Evolutionary conservation across 441 rosid genomes (phyloP), one percentile per base, ranked within the genome.

Genomic region (Adansonia madagascariensis): DNA sequence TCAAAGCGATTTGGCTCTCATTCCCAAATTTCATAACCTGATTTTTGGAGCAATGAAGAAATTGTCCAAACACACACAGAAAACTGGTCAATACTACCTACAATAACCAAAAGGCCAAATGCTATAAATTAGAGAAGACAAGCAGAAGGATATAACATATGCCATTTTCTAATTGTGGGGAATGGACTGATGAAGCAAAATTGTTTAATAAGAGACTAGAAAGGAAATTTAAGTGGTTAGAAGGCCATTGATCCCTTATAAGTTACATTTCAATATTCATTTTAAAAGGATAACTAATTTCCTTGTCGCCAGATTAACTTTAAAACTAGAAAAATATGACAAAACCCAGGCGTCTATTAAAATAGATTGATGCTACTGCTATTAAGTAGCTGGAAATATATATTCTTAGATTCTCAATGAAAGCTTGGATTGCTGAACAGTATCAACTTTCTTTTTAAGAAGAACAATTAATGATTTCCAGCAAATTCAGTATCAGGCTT

Each of bases 21-120:
- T 91, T 93, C 73, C 98, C 99, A 81, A 91, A 97, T 85, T 94
- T 97, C 94, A 92, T 88, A 68, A 94, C 97, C 99, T 97, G 75
- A 73, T 71, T 68, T 71, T 46, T 8, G 18, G 52, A 59, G 53
- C 65, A n/a, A 65, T n/a, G 43, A 57, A 68, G 12, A 74, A 35
- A 46, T 59, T n/a, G 47, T 12, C 31, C 67, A 63, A 27, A 35
- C 39, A 46, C 15, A 67, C 27, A 46, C 11, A 59, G 44, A 43
- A 20, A 41, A 74, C 14, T n/a, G 12, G 53, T 56, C 65, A 53
- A 56, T 49, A 72, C 9, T 35, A 56, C 9, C 9, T 17, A 52
- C 1, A 27, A 52, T 52, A 65, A 41, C 17, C 9, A 14, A 65
- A 64, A 24, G 43, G 14, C 27, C 70, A 41, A 65, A 65, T 17